phyloP scores from a whole-genome alignment of 306 rosid genomes.

The Fagus sylvatica region DNA sequence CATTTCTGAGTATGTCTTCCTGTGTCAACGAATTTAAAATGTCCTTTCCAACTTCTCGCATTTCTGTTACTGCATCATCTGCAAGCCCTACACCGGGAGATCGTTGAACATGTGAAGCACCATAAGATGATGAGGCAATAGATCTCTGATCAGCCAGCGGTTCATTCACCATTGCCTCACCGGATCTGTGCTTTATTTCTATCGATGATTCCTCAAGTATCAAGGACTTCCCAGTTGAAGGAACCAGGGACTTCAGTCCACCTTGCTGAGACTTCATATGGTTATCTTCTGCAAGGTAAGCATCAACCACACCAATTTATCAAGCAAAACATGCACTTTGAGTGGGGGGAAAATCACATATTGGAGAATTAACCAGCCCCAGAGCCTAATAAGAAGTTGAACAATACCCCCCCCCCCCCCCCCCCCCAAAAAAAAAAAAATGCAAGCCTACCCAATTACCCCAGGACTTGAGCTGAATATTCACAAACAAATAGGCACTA shows the following conservation, averaged over 20 bases:
- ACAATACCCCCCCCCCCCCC: no score
- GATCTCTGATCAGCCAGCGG: constrained; percentile 6
- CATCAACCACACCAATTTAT: constrained; percentile 14
- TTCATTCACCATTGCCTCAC: background rate
- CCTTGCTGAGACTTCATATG: constrained; percentile 20
- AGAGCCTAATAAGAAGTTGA: no score
- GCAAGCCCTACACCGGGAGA: background rate
- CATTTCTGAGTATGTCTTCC: constrained; percentile 13
- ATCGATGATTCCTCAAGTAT: background rate
- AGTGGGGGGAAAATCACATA: no score
- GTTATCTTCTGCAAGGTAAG: constrained; percentile 20
- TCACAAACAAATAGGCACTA: background rate
- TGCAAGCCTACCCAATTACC: background rate
- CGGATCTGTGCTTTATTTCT: constrained; percentile 3
- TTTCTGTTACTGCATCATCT: constrained; percentile 6
- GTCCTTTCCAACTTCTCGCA: background rate
- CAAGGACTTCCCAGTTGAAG: constrained; percentile 14
- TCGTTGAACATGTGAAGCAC: constrained; percentile 12
- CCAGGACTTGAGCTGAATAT: background rate
- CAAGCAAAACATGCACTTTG: background rate
- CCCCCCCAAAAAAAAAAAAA: no score
- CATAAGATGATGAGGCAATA: constrained; percentile 13
- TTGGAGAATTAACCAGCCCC: no score
- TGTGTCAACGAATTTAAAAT: background rate
- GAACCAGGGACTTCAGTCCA: constrained; percentile 6